A percentile compares a stretch with the other conserved stretches of the same genome.
These are phyloP conservation scores for Phytophthora colocasiae DNA, from an alignment of 352 stramenopile species.

Conservation along the genomic window DNA sequence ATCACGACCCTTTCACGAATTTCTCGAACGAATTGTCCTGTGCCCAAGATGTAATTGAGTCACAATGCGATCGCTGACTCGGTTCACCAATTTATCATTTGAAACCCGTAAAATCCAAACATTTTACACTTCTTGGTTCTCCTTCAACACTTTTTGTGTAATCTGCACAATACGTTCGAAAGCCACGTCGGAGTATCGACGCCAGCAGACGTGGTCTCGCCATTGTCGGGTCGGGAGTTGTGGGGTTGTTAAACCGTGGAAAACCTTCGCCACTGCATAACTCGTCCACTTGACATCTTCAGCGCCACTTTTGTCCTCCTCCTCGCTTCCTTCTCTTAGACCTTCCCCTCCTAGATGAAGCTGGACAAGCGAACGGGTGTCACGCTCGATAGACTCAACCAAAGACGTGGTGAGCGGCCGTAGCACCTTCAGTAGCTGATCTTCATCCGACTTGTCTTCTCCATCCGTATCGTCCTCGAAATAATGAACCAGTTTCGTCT, in stretches of 20 bases:
- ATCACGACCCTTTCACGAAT: too few species aligned
- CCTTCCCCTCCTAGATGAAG: conserved; percentile 25
- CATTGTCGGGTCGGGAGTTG: conserved; percentile 65
- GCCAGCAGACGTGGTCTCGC: conserved; percentile 73
- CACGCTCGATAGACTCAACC: conserved; percentile 64
- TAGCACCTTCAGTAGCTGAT: conserved; percentile 47
- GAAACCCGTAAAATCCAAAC: too few species aligned
- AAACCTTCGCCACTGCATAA: conserved; percentile 78
- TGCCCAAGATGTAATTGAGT: too few species aligned
- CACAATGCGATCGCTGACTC: too few species aligned
- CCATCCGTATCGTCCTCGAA: conserved; percentile 59
- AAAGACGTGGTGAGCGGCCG: conserved; percentile 55
- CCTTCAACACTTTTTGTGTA: conserved; percentile 56
- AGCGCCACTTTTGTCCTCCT: conserved; percentile 24
- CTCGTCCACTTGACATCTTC: conserved; percentile 54
- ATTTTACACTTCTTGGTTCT: conserved; percentile 20
- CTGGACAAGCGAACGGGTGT: conserved; percentile 49
- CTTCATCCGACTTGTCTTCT: conserved; percentile 25
- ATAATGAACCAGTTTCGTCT: conserved; percentile 64
- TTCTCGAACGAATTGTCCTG: too few species aligned
- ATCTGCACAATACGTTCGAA: conserved; percentile 81
- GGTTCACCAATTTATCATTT: too few species aligned
- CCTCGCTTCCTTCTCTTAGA: conserved; percentile 19
- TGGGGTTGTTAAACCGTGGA: conserved; percentile 77
- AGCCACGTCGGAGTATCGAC: conserved; percentile 66